Conservation (phyloP, 2,329 filamentous ascomycete species). For the Capronia americana region DNA sequence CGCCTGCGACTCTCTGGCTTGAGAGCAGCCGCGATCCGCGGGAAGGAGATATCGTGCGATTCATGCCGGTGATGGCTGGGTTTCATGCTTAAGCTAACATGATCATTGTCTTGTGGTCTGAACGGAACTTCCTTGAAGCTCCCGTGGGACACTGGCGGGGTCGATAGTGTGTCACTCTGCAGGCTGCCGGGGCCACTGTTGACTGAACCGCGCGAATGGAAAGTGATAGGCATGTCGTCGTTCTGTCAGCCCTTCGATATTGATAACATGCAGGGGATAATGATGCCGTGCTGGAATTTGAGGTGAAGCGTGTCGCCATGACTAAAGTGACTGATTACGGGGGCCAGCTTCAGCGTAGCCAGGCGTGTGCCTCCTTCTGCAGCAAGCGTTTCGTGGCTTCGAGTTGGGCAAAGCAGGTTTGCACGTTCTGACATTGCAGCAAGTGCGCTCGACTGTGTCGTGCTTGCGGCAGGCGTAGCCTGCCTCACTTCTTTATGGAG, state of each 20-base stretch:
- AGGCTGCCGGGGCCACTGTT: slow-evolving; percentile 24
- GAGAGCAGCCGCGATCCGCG: background rate
- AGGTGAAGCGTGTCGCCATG: background rate
- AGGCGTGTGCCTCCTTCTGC: slow-evolving; percentile 3
- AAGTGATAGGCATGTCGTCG: slow-evolving; percentile 25
- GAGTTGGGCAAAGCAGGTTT: background rate
- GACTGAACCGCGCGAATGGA: slow-evolving; percentile 7
- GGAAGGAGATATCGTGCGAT: background rate
- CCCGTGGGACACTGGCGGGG: slow-evolving; percentile 32
- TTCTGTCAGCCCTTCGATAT: background rate
- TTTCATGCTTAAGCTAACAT: slow-evolving; percentile 38
- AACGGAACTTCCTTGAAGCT: slow-evolving; percentile 33
- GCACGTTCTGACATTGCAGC: background rate
- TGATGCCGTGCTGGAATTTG: slow-evolving; percentile 13
- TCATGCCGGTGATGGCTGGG: slow-evolving; percentile 16
- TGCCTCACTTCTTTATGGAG: background rate
- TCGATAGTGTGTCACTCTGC: slow-evolving; percentile 30
- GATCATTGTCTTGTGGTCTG: slow-evolving; percentile 29
- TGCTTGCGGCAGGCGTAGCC: background rate
- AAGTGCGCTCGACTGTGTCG: background rate
- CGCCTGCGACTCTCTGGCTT: slow-evolving; percentile 3
- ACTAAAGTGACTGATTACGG: background rate
- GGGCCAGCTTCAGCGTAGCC: background rate
- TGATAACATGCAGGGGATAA: slow-evolving; percentile 17
- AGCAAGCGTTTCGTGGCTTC: background rate